Conservation (phyloP, 208 protist species). For the Trypanosoma mega region DNA sequence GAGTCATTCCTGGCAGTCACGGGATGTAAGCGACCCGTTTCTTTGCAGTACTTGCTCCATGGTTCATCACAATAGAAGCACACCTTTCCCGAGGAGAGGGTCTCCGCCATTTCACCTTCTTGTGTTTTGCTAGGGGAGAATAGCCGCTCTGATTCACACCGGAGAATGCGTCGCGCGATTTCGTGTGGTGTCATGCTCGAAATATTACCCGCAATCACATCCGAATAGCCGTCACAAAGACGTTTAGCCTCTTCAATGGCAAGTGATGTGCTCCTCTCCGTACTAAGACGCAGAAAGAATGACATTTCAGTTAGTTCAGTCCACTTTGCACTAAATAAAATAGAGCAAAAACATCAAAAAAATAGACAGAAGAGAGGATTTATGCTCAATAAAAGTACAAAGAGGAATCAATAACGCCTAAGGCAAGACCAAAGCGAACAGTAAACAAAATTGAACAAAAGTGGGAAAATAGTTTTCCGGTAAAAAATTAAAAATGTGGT, state of each 20-base stretch:
- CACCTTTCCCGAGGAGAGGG: background rate
- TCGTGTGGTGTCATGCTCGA: background rate
- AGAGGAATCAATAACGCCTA: too few relatives aligned
- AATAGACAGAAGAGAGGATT: too few relatives aligned
- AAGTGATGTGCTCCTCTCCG: background rate
- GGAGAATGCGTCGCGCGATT: background rate
- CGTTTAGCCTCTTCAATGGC: background rate
- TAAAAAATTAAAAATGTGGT: too few relatives aligned
- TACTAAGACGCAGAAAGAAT: background rate
- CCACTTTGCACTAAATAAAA: too few relatives aligned
- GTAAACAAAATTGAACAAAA: too few relatives aligned
- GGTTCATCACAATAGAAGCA: background rate
- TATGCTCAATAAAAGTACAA: too few relatives aligned
- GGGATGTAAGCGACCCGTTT: background rate
- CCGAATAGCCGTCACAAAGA: background rate
- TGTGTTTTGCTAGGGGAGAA: background rate
- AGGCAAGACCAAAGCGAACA: too few relatives aligned
- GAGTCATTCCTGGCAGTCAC: background rate
- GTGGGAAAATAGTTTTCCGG: too few relatives aligned
- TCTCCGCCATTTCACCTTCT: background rate
- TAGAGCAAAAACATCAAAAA: too few relatives aligned
- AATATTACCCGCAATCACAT: background rate
- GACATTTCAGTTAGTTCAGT: too few relatives aligned
- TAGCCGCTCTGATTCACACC: background rate
- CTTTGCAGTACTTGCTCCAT: constrained; percentile 1